phyloP scores from a whole-genome alignment of 2,329 filamentous ascomycete species.

The Aspergillus fumigatus region DNA sequence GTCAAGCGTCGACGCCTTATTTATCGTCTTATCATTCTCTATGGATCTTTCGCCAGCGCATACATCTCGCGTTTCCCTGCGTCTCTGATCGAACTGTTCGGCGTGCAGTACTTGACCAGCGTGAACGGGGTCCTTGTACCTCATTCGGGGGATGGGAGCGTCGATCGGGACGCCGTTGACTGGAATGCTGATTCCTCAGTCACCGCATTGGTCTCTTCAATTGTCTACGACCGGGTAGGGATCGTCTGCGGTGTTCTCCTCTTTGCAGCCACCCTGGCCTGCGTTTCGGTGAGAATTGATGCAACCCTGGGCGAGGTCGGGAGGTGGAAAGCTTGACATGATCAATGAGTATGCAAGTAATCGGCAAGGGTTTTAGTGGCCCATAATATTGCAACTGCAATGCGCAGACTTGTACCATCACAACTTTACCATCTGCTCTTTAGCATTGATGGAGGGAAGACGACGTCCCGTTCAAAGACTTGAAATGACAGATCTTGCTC shows the following conservation, averaged over 20 bases:
- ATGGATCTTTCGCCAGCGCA: constrained; percentile 36
- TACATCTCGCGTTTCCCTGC: constrained; percentile 40
- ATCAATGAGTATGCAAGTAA: too few relatives aligned
- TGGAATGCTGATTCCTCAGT: constrained; percentile 21
- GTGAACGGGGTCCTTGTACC: constrained; percentile 37
- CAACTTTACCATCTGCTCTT: too few relatives aligned
- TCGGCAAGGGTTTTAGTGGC: too few relatives aligned
- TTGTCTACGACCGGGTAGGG: constrained; percentile 20
- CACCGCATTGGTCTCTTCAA: constrained; percentile 16
- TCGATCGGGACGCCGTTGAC: constrained; percentile 36
- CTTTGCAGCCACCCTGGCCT: constrained; percentile 23
- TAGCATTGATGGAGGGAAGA: too few relatives aligned
- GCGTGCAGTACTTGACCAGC: constrained; percentile 33
- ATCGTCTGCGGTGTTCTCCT: constrained; percentile 24
- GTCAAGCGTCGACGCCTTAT: constrained; percentile 20
- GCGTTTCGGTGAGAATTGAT: constrained; percentile 26
- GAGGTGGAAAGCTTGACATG: constrained; percentile 18
- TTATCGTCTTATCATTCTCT: constrained; percentile 30
- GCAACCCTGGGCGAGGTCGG: constrained; percentile 16
- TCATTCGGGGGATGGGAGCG: constrained; percentile 35
- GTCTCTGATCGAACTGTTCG: constrained; percentile 36
- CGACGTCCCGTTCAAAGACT: too few relatives aligned
- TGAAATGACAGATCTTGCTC: too few relatives aligned
- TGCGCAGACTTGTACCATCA: too few relatives aligned
- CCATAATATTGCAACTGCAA: too few relatives aligned